Percentiles rank a stretch among this genome's conserved stretches.
phyloP scores from a whole-genome alignment of 2,329 filamentous ascomycete species.

The Graphiopsis chlorocephala region DNA sequence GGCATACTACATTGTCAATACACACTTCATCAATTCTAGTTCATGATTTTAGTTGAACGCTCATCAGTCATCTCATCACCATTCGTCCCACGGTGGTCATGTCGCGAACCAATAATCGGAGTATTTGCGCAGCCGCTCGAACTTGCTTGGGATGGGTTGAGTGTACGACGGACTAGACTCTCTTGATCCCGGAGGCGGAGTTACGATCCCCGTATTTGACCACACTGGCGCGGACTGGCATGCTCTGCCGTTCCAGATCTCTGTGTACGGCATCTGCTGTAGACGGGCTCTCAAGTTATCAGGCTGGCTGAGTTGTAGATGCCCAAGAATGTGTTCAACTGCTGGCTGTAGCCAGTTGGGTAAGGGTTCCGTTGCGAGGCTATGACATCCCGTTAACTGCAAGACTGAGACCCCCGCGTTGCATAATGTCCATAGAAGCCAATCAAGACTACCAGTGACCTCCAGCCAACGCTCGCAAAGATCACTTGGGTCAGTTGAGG shows the following conservation, averaged over 20 bases:
- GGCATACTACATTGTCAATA: neutral
- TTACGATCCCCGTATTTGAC: neutral
- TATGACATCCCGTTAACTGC: neutral
- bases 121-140: neutral
- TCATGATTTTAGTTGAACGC: neutral
- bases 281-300: neutral
- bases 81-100: neutral
- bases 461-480: neutral
- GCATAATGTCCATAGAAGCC: neutral
- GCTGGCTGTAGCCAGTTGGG: neutral
- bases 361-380: neutral
- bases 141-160: neutral
- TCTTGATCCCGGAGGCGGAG: neutral
- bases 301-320: neutral
- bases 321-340: neutral
- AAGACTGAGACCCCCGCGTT: neutral
- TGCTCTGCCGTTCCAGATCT: neutral
- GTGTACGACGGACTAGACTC: neutral
- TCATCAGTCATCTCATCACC: neutral
- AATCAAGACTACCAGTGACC: neutral
- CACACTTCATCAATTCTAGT: neutral
- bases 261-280: neutral
- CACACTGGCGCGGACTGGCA: neutral
- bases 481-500: neutral
- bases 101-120: neutral